Evolutionary conservation across 2,329 filamentous ascomycete species (phyloP), one percentile per base, ranked within the genome.

Genomic region (Botrytis fabae): DNA sequence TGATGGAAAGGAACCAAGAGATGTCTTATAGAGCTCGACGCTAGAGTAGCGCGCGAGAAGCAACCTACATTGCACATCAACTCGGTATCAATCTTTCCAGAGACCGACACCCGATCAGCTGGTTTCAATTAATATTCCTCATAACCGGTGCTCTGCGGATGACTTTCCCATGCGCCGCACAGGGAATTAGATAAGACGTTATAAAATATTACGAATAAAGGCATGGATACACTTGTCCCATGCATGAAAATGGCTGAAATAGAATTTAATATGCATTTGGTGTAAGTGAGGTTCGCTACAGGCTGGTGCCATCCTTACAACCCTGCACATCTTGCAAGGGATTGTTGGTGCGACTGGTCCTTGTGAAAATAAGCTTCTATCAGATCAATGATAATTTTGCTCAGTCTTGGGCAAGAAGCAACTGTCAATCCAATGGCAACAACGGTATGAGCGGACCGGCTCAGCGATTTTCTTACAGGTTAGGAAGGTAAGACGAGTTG

Each of bases 401-500:
- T 22, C 35, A 72, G 48, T 28, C 70, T 61, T 57, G 42, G 51
- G 25, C 42, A 38, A 25, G 59, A 32, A 10, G 68, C 70, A 44
- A 61, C n/a, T 60, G 48, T 35, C 40, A 57, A 69, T 42, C 22
- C 28, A 46, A 38, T 61, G 40, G 66, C 28, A 57, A 65, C 63
- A 76, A 71, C 77, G 76, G 76, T 76, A 75, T 76, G 74, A 68
- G 69, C 78, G 77, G 78, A 77, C 78, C 78, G 78, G 66, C 73
- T 66, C 76, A 69, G 75, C 78, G 76, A 78, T 63, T 38, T 38
- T 68, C 40, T 60, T 32, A 40, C 63, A 57, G 20, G 48, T 68
- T 44, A 72, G 70, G 28, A 68, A 72, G 70, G 62, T 60, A 66
- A 51, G 57, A 61, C 40, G 22, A 35, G 22, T 25, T 22, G 16